Evolutionary conservation across 345 rosid genomes (phyloP).

Genomic region (Rhizophora mangle): DNA sequence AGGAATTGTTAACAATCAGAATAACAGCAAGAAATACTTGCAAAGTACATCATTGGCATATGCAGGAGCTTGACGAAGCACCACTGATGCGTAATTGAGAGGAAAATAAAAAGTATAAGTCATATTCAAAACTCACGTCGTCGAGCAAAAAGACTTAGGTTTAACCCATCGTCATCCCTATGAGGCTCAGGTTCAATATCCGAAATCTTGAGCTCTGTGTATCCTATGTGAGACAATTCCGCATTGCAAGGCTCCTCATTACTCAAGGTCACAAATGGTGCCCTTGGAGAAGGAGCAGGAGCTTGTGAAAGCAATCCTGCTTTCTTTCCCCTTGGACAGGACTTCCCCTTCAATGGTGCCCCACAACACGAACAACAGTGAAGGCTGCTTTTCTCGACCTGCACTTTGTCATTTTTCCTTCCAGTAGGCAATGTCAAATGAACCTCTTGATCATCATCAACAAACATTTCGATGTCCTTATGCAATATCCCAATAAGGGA

Average conservation of each 20-base stretch:
- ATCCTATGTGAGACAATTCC: slow-evolving; percentile 35
- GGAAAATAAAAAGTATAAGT: neutral
- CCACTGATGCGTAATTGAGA: too few relatives aligned
- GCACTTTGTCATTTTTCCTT: slow-evolving; percentile 34
- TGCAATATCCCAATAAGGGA: slow-evolving; percentile 74
- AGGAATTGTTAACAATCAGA: too few relatives aligned
- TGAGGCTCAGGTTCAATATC: slow-evolving; percentile 37
- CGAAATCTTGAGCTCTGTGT: slow-evolving; percentile 39
- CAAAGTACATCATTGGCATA: too few relatives aligned
- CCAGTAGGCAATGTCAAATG: slow-evolving; percentile 37
- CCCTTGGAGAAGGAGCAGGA: slow-evolving; percentile 75
- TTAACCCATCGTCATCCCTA: slow-evolving; percentile 30
- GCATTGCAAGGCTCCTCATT: slow-evolving; percentile 26
- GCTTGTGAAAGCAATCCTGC: slow-evolving; percentile 35
- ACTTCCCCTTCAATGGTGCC: slow-evolving; percentile 50
- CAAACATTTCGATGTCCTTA: slow-evolving; percentile 67
- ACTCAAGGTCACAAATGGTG: slow-evolving; percentile 25
- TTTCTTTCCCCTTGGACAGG: slow-evolving; percentile 31
- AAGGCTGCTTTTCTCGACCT: slow-evolving; percentile 20
- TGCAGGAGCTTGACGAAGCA: neutral
- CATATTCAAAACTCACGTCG: slow-evolving; percentile 25
- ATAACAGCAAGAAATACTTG: too few relatives aligned
- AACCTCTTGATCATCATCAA: slow-evolving; percentile 56
- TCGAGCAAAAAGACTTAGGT: slow-evolving; percentile 21
- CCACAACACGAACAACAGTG: slow-evolving; percentile 68